Conservation (phyloP, 495 filamentous ascomycete species). For the Hyaloscypha variabilis region DNA sequence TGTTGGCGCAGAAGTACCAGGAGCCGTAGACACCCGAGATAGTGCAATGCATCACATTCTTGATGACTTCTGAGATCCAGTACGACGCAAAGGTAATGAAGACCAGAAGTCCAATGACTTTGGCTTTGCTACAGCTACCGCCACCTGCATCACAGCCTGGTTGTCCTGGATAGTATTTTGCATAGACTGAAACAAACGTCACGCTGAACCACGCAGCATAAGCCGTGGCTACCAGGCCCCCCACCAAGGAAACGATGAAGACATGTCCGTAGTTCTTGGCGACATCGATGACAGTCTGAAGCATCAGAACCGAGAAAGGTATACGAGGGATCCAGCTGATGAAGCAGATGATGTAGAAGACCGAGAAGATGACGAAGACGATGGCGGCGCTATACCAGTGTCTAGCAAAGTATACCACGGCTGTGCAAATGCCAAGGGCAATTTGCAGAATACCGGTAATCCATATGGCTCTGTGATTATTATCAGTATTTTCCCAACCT, state of each 20-base stretch:
- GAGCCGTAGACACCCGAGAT: slow-evolving; percentile 88
- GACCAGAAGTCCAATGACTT: slow-evolving; percentile 80
- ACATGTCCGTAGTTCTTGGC: slow-evolving; percentile 82
- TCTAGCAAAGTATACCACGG: slow-evolving; percentile 65
- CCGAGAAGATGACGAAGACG: slow-evolving; percentile 78
- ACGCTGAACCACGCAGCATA: slow-evolving; percentile 69
- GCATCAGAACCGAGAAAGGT: slow-evolving; percentile 86
- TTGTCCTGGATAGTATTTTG: slow-evolving; percentile 71
- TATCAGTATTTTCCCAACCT: not conserved
- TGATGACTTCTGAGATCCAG: slow-evolving; percentile 90
- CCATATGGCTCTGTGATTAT: slow-evolving; percentile 67
- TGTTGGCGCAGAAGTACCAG: slow-evolving; percentile 83
- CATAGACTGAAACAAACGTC: slow-evolving; percentile 69
- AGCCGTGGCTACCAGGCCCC: slow-evolving; percentile 71
- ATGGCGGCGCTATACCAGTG: slow-evolving; percentile 82
- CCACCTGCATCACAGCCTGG: slow-evolving; percentile 64
- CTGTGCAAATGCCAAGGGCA: slow-evolving; percentile 67
- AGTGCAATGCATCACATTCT: slow-evolving; percentile 88
- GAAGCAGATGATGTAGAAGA: slow-evolving; percentile 80
- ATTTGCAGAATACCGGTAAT: slow-evolving; percentile 74
- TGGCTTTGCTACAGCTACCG: slow-evolving; percentile 72
- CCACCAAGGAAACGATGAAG: slow-evolving; percentile 80
- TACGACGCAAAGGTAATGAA: slow-evolving; percentile 90
- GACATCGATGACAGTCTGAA: slow-evolving; percentile 85
- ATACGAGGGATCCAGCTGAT: slow-evolving; percentile 85